Evolutionary conservation across 1,139 yeast genomes (phyloP).

Genomic region (Taiozyma sp.): DNA sequence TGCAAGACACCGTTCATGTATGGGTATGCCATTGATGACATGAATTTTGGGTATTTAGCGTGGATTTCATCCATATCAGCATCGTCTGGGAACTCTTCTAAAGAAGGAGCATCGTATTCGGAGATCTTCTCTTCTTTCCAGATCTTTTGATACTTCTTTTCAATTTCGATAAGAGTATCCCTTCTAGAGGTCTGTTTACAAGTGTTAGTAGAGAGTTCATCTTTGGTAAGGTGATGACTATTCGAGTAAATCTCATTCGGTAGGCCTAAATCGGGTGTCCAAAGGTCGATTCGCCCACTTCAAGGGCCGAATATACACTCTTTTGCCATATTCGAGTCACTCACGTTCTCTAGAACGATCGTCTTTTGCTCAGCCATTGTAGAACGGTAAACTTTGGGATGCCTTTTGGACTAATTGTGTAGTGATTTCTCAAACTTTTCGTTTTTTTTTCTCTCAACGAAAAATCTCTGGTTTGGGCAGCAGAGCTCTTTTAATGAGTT

Average conservation of each 20-base stretch:
- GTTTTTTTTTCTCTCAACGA: neutral
- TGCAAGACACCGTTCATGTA: constrained; percentile 99
- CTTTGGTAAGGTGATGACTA: neutral
- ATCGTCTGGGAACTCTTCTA: constrained; percentile 57
- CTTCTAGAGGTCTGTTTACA: constrained; percentile 69
- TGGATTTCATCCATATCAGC: constrained; percentile 62
- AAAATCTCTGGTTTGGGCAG: neutral
- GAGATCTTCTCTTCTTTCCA: constrained; percentile 87
- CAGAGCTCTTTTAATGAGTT: neutral
- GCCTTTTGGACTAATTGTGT: neutral
- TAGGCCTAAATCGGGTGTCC: neutral
- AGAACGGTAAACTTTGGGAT: neutral
- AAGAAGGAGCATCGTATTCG: constrained; percentile 82
- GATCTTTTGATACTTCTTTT: constrained; percentile 77
- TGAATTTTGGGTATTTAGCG: constrained; percentile 76
- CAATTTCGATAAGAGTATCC: constrained; percentile 86
- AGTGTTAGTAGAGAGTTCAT: constrained; percentile 2
- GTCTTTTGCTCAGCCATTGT: constrained; percentile 25
- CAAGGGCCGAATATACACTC: neutral
- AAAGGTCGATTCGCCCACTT: neutral
- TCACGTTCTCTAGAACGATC: constrained; percentile 35
- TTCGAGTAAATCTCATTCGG: neutral
- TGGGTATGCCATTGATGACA: constrained; percentile 96
- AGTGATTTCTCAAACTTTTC: neutral
- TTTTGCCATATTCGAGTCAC: constrained; percentile 6